Evolutionary conservation across 352 stramenopile genomes (phyloP), one percentile per base, ranked within the genome.

Genomic region (Phytophthora cryptogea): DNA sequence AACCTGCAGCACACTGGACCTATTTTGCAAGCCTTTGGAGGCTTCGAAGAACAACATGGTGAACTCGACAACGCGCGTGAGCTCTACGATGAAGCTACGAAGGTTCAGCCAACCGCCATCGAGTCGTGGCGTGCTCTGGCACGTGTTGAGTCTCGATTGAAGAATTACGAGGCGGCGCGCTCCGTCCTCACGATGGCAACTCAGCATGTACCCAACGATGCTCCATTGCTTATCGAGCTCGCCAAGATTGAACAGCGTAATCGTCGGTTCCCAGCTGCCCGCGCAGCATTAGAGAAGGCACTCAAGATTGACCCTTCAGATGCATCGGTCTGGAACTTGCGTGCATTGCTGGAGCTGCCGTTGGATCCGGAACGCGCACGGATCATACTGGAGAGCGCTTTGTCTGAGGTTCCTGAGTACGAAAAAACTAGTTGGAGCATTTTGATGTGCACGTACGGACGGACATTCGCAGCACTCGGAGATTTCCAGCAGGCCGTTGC

Each of bases 381-480:
- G 51, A 87, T 68, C n/a, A 78, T 95, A 36, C 70, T 95, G 32
- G 84, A 95, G 53, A 89, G 59, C 48, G 86, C 86, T 5, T 46
- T 95, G 33, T 77, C 68, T 11, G 64, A 71, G 23, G 70, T 94
- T 53, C 84, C 86, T 11, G 65, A 78, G 20, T 80, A 92, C 55
- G 86, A 95, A 65, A 89, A 89, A 63, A 88, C 81, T 47, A 95
- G 84, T 51, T 89, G 81, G 78, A 84, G 77, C 59, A 90, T 95
- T 61, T 57, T 95, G 13, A 78, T 94, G 73, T 95, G 86, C 66
- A 94, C 86, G 37, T 92, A 93, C 46, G 86, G 83, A 0, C 84
- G 86, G 31, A 74, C 70, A 46, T 91, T 89, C 52, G 83, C 83
- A 47, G 78, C 72, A 14, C 49, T 90, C 48, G 78, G 71, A 8